Evolutionary conservation across 305 asterid species (phyloP), one percentile per base, ranked within the genome.

Genomic region (Solanum chacoense): DNA sequence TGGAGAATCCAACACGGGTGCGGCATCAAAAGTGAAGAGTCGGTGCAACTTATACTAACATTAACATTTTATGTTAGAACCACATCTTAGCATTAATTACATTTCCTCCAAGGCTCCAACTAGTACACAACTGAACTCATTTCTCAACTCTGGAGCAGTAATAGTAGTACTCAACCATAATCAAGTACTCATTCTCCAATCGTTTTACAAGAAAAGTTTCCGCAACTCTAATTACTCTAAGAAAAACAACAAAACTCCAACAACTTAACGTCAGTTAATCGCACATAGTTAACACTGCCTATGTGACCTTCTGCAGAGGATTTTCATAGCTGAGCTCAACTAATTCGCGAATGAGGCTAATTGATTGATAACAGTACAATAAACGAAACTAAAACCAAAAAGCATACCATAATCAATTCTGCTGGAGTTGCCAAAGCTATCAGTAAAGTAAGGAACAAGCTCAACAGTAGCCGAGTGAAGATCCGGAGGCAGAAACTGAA

Each of bases 321-420:
- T 28, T 26, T 26, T 45, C 29, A 18, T 81, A 50, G 86, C 40
- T 18, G 14, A 80, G 35, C 36, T 50, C 65, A 79, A 79, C 65
- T 12, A 13, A 79, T 79, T 38, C 9, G 65, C 14, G 4, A 79
- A 4, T 24, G 35, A 79, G 35, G 36, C 6, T 1, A 38, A 78
- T 13, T 16, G 35, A 38, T 38, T 78, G 22, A 26, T 14, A 42
- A 42, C 18, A 12, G 55, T 18, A 12, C 55, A 42, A 42, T 42
- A 28, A 45, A 26, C 24, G 26, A 4, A 80, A 26, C 85, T 16
- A 28, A 1, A 45, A 28, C 11, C 22, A 38, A 80, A 8, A 80
- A 26, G n/a, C 67, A 80, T 78, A 96, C 98, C 99, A 69, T 93
- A 96, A 90, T 95, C 99, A 50, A 96, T 96, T 85, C 99, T 95